phyloP scores from a whole-genome alignment of 129 eudicot species.

The Centrapalus pauciflorus region DNA sequence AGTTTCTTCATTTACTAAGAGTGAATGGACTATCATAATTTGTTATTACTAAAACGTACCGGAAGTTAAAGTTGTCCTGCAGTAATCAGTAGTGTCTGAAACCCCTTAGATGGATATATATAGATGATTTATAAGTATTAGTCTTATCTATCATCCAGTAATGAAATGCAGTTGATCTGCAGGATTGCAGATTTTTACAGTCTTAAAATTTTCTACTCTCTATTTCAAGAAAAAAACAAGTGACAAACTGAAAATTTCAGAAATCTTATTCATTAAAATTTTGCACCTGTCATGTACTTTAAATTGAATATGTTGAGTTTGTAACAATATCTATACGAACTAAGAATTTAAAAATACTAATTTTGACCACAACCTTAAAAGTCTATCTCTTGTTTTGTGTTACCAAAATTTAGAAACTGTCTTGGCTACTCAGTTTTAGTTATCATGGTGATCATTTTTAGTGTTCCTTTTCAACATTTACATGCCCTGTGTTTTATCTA shows the following conservation, averaged over 20 bases:
- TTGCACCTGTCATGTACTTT: too few relatives aligned
- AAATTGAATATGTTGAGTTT: too few relatives aligned
- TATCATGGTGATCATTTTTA: background rate
- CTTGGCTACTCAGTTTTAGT: too few relatives aligned
- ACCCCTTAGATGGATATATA: background rate
- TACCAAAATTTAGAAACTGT: too few relatives aligned
- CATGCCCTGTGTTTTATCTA: constrained; percentile 4
- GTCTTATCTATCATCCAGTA: background rate
- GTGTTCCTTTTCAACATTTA: background rate
- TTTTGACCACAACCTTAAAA: too few relatives aligned
- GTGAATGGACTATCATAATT: background rate
- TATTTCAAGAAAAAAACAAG: background rate
- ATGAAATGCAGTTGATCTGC: background rate
- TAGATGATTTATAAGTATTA: background rate
- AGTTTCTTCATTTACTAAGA: background rate
- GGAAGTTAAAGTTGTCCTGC: background rate
- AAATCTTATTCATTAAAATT: too few relatives aligned
- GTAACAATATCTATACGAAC: too few relatives aligned
- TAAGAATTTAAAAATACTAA: too few relatives aligned
- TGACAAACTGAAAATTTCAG: too few relatives aligned
- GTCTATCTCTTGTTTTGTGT: too few relatives aligned
- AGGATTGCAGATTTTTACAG: background rate
- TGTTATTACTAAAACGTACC: too few relatives aligned
- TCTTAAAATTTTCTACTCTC: background rate
- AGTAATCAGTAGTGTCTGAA: background rate